Base-by-base conservation (phyloP, 2,329 filamentous ascomycete species). In the Davidsoniella virescens region DNA sequence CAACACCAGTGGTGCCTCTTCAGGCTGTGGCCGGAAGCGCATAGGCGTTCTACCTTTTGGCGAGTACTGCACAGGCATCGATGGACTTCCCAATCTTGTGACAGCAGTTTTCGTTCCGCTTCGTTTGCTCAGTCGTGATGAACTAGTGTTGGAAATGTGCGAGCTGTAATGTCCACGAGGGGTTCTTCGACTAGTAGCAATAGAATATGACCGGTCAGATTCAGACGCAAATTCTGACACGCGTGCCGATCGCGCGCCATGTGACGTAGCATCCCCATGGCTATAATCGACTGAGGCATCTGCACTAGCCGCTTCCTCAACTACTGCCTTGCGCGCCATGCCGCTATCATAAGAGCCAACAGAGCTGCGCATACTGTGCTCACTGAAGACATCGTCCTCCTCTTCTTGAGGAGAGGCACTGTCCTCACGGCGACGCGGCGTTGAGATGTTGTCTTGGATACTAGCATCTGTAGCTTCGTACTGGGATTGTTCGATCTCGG, bases 141-240 rank as follows among this genome's bases (percentile, higher is more conserved):
- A 75, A 0, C 77, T 67, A 0, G 80, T 81, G 0, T 80, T 84
- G 2, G 74, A 73, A 78, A 86, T 82, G 56, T 86, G 82, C 64
- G 85, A 71, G 1, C 79, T 78, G 46, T 38, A 36, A 9, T 48
- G 23, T 23, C 23, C 38, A 46, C 78, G 76, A 6, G 85, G 75
- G 10, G 78, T 79, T 1, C 80, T 82, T 49, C 80, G 73, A 18
- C 51, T 50, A 20, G 39, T 36, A 16, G 18, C 23, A 7, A 41
- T 39, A 9, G 51, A 43, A 16, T 46, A 40, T 25, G 37, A 39
- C n/a, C 25, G 16, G 14, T 52, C 51, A 2, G 72, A 67, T n/a
- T 73, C 74, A 2, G 73, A 69, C 1, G 71, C 57, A 53, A 74
- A 75, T 0, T 70, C 69, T 0, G 75, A 76, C 44, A 75, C 67